phyloP scores from a whole-genome alignment of 805 yeast species.

The Schwanniomyces pseudopolymorphus region DNA sequence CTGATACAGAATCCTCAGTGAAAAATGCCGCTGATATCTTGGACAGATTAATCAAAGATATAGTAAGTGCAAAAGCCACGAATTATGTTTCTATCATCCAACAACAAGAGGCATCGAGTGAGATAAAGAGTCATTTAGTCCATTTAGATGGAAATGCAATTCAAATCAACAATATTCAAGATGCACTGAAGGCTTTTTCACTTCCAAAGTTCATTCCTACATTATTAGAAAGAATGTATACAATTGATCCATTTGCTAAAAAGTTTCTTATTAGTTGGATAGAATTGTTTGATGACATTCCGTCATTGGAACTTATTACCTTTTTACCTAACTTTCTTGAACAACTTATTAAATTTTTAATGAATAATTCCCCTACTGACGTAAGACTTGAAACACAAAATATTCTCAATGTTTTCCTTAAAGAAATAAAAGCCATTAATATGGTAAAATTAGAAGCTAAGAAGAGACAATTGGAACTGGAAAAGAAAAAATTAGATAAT shows the following conservation, averaged over 20 bases:
- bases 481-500: conserved; percentile 10
- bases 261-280: conserved; percentile 93
- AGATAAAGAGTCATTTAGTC: conserved; percentile 41
- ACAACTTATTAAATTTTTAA: conserved; percentile 72
- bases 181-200: conserved; percentile 69
- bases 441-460: conserved; percentile 60
- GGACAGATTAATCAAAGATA: conserved; percentile 88
- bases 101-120: conserved; percentile 36
- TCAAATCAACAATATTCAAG: conserved; percentile 60
- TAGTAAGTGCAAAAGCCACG: conserved; percentile 91
- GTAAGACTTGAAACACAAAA: conserved; percentile 84
- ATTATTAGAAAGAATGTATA: conserved; percentile 86
- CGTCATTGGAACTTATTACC: conserved; percentile 83
- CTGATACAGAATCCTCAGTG: conserved; percentile 88
- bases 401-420: conserved; percentile 68
- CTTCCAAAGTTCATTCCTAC: conserved; percentile 86
- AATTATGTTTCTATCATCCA: conserved; percentile 76
- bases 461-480: conserved; percentile 16
- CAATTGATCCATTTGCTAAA: conserved; percentile 88
- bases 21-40: conserved; percentile 93
- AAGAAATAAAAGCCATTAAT: conserved; percentile 76
- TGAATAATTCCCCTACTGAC: conserved; percentile 79
- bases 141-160: conserved; percentile 59
- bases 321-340: conserved; percentile 88
- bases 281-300: conserved; percentile 86